phyloP scores from a whole-genome alignment of 2,329 filamentous ascomycete species.

The Neofusicoccum cordaticola region DNA sequence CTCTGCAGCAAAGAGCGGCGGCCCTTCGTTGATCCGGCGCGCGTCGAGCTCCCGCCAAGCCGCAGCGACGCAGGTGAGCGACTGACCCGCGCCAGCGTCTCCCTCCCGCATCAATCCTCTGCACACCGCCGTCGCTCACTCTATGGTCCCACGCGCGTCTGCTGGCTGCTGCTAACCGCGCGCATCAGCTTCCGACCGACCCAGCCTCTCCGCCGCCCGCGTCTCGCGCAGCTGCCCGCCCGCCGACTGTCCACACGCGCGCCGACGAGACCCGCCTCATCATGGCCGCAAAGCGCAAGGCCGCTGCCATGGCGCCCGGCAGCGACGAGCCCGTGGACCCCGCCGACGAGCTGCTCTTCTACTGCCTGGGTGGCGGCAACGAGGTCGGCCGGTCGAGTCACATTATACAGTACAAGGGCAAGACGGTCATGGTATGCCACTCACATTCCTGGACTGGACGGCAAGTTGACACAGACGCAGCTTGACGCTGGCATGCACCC shows the following conservation, averaged over 20 bases:
- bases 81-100: neutral
- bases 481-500: slow-evolving; percentile 97
- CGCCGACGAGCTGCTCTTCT: slow-evolving; percentile 89
- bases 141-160: neutral
- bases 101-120: neutral
- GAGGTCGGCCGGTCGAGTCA: slow-evolving; percentile 97
- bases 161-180: neutral
- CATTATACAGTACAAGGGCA: slow-evolving; percentile 98
- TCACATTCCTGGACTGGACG: neutral
- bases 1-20: neutral
- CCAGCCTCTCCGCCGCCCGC: neutral
- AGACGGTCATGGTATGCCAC: slow-evolving; percentile 86
- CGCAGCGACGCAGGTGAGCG: neutral
- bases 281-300: slow-evolving; percentile 94
- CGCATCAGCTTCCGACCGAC: neutral
- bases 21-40: slow-evolving; percentile 3
- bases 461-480: slow-evolving; percentile 44
- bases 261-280: neutral
- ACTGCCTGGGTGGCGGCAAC: slow-evolving; percentile 91
- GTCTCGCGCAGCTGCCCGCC: neutral
- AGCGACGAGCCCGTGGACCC: slow-evolving; percentile 88
- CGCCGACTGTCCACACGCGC: neutral
- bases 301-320: slow-evolving; percentile 69
- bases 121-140: neutral
- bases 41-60: neutral